These are phyloP conservation scores for Juglanconis juglandina DNA, from an alignment of 2,329 filamentous ascomycete species.

Conservation along the genomic window DNA sequence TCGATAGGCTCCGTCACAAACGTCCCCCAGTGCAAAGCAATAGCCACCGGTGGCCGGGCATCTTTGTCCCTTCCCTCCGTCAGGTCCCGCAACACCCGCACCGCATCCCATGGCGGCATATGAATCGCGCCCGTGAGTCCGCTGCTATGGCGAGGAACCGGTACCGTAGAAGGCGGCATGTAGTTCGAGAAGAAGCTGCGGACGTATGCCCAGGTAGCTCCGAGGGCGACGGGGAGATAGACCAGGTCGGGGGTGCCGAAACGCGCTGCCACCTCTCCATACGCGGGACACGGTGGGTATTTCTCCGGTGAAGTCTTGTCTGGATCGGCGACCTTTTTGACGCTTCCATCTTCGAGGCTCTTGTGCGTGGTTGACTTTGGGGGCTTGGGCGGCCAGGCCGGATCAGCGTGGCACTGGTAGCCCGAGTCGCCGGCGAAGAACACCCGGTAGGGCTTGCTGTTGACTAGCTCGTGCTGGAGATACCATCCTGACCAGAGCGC, in stretches of 20 bases:
- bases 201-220: constrained; percentile 24
- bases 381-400: constrained; percentile 23
- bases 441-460: constrained; percentile 47
- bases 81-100: constrained; percentile 23
- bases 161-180: constrained; percentile 23
- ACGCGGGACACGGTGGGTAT: constrained; percentile 24
- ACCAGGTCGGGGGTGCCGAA: constrained; percentile 23
- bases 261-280: constrained; percentile 20
- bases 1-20: constrained; percentile 25
- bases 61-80: neutral
- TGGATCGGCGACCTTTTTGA: neutral
- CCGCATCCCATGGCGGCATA: constrained; percentile 29
- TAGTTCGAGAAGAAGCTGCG: constrained; percentile 22
- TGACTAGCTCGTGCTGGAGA: constrained; percentile 31
- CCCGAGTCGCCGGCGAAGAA: constrained; percentile 71
- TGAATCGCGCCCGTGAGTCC: constrained; percentile 25
- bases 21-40: constrained; percentile 28
- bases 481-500: constrained; percentile 71
- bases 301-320: neutral
- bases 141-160: constrained; percentile 21
- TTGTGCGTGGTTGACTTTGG: neutral
- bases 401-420: constrained; percentile 39
- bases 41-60: constrained; percentile 16
- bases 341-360: constrained; percentile 2
- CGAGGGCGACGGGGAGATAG: constrained; percentile 24